Evolutionary conservation across 805 yeast species (phyloP), one percentile per base, ranked within the genome.

Genomic region (Metschnikowia lachancei): DNA sequence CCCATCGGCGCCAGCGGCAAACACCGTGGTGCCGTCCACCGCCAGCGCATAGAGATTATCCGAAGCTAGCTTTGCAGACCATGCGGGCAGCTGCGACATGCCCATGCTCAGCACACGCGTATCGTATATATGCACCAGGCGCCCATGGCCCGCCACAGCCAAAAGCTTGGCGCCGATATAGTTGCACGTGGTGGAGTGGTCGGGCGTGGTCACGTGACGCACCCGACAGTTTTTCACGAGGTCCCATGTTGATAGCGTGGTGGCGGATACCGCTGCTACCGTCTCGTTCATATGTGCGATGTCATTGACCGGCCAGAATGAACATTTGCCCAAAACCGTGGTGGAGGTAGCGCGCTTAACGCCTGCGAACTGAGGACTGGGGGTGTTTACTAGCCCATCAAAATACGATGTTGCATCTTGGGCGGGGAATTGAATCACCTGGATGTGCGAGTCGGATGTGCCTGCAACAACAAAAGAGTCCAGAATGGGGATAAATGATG

Each of bases 1-100:
- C n/a, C 59, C 59, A 26, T 54, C 55, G 12, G 57, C 59, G 10
- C 59, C 59, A 14, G 45, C 57, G 28, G 48, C 33, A 24, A 36
- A 50, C 4, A 55, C 32, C 20, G 42, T 29, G 19, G 34, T 17
- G 10, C 22, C 53, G 29, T 36, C 45, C 39, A 36, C 53, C 17
- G 57, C 52, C 42, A 55, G 22, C 16, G 54, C 40, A 38, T 49
- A 55, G 33, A 55, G 24, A 35, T 53, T 53, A 42, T 55, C 59
- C 5, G 45, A 36, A 19, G 54, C 47, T 13, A 51, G 22, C 17
- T 41, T 36, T 8, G 36, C 19, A 10, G 52, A 45, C 50, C 52
- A 51, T 19, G 37, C 43, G 6, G 57, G 57, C 13, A 20, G 32
- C n/a, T 36, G 22, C 3, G 37, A 13, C 22, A 28, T 22, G 9